Conservation (phyloP, 1,284 basidiomycete species). For the Macrocybe sp. region DNA sequence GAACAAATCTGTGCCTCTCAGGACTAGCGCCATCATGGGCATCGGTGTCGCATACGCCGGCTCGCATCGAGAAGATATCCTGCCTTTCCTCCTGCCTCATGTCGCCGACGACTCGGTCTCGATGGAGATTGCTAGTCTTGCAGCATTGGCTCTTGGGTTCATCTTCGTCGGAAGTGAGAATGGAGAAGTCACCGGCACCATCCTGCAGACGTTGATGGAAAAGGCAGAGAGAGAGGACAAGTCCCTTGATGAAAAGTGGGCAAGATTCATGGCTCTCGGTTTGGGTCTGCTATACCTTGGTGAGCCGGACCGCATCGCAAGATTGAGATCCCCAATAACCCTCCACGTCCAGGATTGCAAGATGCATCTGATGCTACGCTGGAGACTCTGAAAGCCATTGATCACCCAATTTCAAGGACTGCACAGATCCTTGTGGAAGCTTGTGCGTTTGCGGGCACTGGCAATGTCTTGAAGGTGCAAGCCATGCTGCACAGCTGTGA, state of each 20-base stretch:
- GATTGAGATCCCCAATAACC: background rate
- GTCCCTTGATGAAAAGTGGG: slow-evolving; percentile 89
- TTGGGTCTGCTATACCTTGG: slow-evolving; percentile 91
- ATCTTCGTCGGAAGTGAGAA: slow-evolving; percentile 95
- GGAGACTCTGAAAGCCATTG: slow-evolving; percentile 92
- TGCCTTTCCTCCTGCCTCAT: slow-evolving; percentile 73
- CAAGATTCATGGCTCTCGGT: slow-evolving; percentile 86
- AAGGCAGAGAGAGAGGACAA: slow-evolving; percentile 74
- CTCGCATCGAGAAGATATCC: slow-evolving; percentile 84
- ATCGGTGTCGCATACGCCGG: slow-evolving; percentile 95
- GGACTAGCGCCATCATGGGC: slow-evolving; percentile 86
- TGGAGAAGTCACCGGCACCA: slow-evolving; percentile 88
- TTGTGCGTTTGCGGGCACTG: slow-evolving; percentile 93
- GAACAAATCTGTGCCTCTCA: slow-evolving; percentile 81
- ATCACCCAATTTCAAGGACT: slow-evolving; percentile 89
- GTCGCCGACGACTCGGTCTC: slow-evolving; percentile 78
- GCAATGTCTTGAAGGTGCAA: slow-evolving; percentile 95
- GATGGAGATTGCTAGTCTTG: slow-evolving; percentile 88
- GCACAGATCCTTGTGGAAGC: slow-evolving; percentile 93
- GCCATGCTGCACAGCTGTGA: slow-evolving; percentile 91
- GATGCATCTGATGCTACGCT: slow-evolving; percentile 94
- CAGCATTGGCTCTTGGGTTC: slow-evolving; percentile 89
- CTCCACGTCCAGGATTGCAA: slow-evolving; percentile 60
- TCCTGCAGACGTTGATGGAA: slow-evolving; percentile 93
- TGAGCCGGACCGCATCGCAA: slow-evolving; percentile 29